Evolutionary conservation across 306 rosid species (phyloP).

Genomic region (Urtica urens): DNA sequence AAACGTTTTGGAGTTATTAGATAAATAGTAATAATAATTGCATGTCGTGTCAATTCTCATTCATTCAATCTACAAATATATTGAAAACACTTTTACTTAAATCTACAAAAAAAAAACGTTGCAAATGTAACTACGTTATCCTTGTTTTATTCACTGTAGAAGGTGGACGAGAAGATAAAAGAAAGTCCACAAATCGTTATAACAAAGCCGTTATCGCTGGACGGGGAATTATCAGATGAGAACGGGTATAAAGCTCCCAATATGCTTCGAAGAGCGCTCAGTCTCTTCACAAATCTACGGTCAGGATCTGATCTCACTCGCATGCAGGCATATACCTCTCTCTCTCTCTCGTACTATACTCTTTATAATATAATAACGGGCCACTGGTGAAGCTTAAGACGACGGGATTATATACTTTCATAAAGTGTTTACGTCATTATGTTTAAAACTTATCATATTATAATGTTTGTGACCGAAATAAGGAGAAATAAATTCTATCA

Average conservation of each 20-base stretch:
- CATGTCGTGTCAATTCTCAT: no score
- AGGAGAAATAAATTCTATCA: neutral
- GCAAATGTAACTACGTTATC: no score
- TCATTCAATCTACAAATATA: no score
- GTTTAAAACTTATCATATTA: no score
- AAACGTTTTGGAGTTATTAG: no score
- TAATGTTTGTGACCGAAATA: neutral
- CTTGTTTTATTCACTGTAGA: no score
- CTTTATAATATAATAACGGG: neutral
- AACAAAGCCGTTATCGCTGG: slow-evolving; percentile 49
- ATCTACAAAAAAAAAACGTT: no score
- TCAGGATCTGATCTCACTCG: slow-evolving; percentile 77
- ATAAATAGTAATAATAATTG: no score
- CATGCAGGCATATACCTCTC: slow-evolving; percentile 33
- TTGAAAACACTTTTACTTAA: no score
- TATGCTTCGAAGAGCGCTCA: slow-evolving; percentile 39
- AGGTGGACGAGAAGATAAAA: no score
- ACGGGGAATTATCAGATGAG: slow-evolving; percentile 23
- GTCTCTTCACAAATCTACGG: slow-evolving; percentile 45
- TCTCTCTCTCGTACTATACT: neutral
- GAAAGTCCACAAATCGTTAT: slow-evolving; percentile 29
- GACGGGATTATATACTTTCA: neutral
- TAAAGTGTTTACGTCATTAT: neutral
- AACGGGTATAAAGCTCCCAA: slow-evolving; percentile 59
- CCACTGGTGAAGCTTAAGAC: no score